Evolutionary conservation across 2,329 filamentous ascomycete species (phyloP).

Genomic region (Paraphoma chrysanthemicola): DNA sequence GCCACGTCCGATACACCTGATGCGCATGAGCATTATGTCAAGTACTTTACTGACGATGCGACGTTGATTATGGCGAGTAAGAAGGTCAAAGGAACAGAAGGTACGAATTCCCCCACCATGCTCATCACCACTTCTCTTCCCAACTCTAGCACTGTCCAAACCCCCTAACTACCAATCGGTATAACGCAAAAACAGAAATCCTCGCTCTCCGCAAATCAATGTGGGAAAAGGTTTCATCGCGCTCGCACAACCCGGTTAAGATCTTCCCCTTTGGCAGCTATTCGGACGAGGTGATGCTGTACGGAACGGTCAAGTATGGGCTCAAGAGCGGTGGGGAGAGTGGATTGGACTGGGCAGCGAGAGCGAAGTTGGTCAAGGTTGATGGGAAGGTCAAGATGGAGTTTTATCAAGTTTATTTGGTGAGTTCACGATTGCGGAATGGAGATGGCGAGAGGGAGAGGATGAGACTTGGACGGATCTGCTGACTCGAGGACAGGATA

Average conservation of each 20-base stretch:
- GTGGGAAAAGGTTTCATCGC: constrained; percentile 60
- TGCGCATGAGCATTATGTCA: constrained; percentile 58
- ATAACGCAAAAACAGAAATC: constrained; percentile 50
- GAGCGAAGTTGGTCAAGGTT: constrained; percentile 59
- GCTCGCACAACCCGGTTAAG: constrained; percentile 55
- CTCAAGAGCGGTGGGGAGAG: constrained; percentile 59
- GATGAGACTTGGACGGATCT: no score
- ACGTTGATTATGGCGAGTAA: constrained; percentile 61
- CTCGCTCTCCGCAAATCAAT: constrained; percentile 58
- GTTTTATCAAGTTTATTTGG: constrained; percentile 63
- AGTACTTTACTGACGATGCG: constrained; percentile 57
- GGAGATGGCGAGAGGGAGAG: no score
- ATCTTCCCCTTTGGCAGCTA: constrained; percentile 59
- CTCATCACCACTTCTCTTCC: background rate
- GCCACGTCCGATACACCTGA: constrained; percentile 55
- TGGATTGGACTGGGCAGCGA: constrained; percentile 61
- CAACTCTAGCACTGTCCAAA: background rate
- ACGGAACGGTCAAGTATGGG: constrained; percentile 60
- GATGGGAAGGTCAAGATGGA: constrained; percentile 62
- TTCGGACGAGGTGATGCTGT: constrained; percentile 61
- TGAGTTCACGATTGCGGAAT: constrained; percentile 37
- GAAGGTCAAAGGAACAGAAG: constrained; percentile 52
- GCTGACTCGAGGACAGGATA: no score
- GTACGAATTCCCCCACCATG: constrained; percentile 33
- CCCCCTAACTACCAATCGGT: background rate